Evolutionary conservation across 164 flowering plant genomes (phyloP), one percentile per base, ranked within the genome.

Genomic region (Berberis thunbergii): DNA sequence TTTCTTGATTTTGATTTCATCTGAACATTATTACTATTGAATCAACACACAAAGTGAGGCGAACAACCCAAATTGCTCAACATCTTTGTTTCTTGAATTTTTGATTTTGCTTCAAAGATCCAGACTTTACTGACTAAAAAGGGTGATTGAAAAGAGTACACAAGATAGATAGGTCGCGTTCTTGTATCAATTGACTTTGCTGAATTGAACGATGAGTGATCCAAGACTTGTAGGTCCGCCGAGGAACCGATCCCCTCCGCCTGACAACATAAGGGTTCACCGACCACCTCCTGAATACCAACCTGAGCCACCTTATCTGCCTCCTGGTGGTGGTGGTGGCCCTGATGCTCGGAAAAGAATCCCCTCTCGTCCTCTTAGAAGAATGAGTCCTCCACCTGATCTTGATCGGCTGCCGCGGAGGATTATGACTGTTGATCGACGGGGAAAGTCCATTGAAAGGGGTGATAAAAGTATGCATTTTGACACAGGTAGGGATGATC

Each of bases 401-500:
- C 45, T 40, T 1, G 55, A 53, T 11, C 54, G 60, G 43, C n/a
- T n/a, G n/a, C 50, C 58, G 26, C 60, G 46, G 6, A 61, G 66
- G 63, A 48, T 61, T 5, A 42, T 57, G 45, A 59, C 40, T 45
- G 45, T 39, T 13, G 62, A 56, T 43, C 67, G 54, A 7, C 68
- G 72, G 4, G 62, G 70, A 38, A 5, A 39, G 7, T 75, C 78
- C 39, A 26, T 69, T 7, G 75, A 65, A 42, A 63, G 65, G 62
- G 61, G 70, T 49, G 75, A 66, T 4, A 67, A 61, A 26, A 4
- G 43, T 41, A 61, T 72, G 56, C 67, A 45, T 65, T 65, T 62
- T n/a, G 62, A 66, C 62, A 70, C 58, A 4, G 61, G 54, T 11
- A 53, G 60, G 41, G 61, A 61, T 4, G 58, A 41, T 3, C 46